Base-by-base conservation (phyloP, 1,284 basidiomycete species). In the Austroboletus novae-zelandiae region DNA sequence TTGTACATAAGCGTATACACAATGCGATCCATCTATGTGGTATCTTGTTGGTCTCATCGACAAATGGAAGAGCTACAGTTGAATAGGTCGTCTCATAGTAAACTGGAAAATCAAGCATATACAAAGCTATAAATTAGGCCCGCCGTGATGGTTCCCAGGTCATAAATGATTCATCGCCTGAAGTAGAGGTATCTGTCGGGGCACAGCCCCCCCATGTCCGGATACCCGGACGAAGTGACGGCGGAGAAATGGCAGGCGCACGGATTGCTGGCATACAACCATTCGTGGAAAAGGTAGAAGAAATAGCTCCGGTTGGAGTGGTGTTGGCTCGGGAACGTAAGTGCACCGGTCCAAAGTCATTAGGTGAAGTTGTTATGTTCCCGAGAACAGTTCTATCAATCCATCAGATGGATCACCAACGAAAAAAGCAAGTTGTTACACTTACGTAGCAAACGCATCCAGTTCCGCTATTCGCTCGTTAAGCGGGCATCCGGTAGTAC, bases 381-480 rank as follows among this genome's bases (percentile, higher is more conserved):
- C 71, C 71, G 40, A 76, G 65, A 27, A 68, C 67, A 36, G 64
- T 65, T 30, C 75, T 75, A 51, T 20, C 34, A 40, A 44, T 5
- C 7, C 29, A 36, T 58, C 34, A 56, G 45, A 45, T 45, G 10
- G 29, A 29, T 23, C 9, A 14, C 17, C 2, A 44, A 36, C 29
- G 29, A 30, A 13, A 32, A 41, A 7, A 17, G 18, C n/a, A 35
- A 25, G 30, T 14, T n/a, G 20, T 23, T 5, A 27, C 18, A 69
- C 81, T 61, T 63, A 85, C 83, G 74, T 79, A 14, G 78, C 73
- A 51, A 80, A 77, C 31, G 68, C 64, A 60, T 85, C 84, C 15
- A 86, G 65, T 30, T 84, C 79, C 31, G 72, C 59, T 46, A 86
- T 77, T 41, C 73, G 74, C 52, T 77, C 75, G 53, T 78, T 76